Base-by-base conservation (phyloP, 495 filamentous ascomycete genomes). In the Aspergillus coremiiformis region DNA sequence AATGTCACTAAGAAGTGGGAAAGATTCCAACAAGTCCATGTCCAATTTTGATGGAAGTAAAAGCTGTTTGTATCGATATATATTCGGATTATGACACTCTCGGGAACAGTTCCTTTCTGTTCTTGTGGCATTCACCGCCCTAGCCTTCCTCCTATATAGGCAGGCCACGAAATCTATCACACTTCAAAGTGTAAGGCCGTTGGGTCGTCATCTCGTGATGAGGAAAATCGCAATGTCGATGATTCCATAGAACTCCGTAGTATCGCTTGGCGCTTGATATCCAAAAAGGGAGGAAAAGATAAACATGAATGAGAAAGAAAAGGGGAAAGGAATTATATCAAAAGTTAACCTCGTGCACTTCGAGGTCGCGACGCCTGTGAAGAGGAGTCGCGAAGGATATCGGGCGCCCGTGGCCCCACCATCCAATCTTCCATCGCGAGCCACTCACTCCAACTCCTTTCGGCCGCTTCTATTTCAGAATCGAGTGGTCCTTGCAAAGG, bases 401-500 rank as follows among this genome's bases (percentile, higher is more conserved):
- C 72, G 17, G 70, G 72, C 24, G 78, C 78, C 53, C 80, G 70
- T 3, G 79, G 75, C 12, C 88, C 90, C 41, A 95, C 73, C 89
- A 95, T 93, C 89, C 90, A 95, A 63, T 95, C 89, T 66, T 95
- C 87, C 88, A 95, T 94, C 8, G 88, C 89, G 27, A 95, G 70
- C 87, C 88, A 94, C 60, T 86, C 81, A 60, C 83, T 87, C 86
- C 87, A 95, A 50, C 73, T 83, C 54, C 77, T 77, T 73, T 98
- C 90, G 0, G 91, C 93, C 11, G 69, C 77, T 53, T 87, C 82
- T 56, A 97, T 91, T 73, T 97, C 93, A 20, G 79, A 78, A 58
- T 90, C 82, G 26, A 82, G 73, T 2, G 86, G 82, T 37, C 81
- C 77, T 61, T 86, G 83, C 26, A 96, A 69, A 23, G 91, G 89